A percentile compares a stretch with the other conserved stretches of the same genome.
These are phyloP conservation scores for Malassezia furfur DNA, from an alignment of 1,284 basidiomycete genomes.

Conservation along the genomic window DNA sequence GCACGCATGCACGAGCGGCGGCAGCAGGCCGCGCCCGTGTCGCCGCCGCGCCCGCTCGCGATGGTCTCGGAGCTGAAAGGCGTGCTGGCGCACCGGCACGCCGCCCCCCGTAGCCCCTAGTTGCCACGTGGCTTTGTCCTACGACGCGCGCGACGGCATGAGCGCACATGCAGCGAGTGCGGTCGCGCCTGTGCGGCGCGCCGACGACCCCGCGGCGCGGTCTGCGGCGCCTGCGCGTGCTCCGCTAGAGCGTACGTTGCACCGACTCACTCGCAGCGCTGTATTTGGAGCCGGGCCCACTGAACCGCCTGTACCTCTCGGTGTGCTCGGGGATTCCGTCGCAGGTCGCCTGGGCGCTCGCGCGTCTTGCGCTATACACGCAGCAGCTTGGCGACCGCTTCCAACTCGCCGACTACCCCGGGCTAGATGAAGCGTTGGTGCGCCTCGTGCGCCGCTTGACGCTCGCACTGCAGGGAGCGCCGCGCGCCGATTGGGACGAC, in stretches of 20 bases:
- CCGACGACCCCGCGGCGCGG: not conserved
- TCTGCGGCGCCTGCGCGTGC: not conserved
- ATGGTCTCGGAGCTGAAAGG: constrained; percentile 14
- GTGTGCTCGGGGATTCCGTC: constrained; percentile 37
- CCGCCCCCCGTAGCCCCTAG: not conserved
- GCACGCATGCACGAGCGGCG: constrained; percentile 3
- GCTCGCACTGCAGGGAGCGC: constrained; percentile 25
- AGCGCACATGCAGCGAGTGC: not conserved
- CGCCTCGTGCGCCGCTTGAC: constrained; percentile 26
- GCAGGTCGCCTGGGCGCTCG: constrained; percentile 44
- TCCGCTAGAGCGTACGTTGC: constrained; percentile 16
- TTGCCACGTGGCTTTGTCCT: constrained; percentile 4
- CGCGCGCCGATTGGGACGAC: constrained; percentile 24
- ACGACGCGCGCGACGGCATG: constrained; percentile 1
- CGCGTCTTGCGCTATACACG: constrained; percentile 26
- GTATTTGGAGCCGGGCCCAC: constrained; percentile 31
- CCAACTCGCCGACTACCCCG: constrained; percentile 28
- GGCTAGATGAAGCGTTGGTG: constrained; percentile 33
- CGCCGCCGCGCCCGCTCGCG: not conserved
- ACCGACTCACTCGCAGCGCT: constrained; percentile 20
- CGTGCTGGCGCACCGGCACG: constrained; percentile 8
- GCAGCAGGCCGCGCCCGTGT: not conserved
- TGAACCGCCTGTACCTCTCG: constrained; percentile 38
- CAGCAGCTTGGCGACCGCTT: constrained; percentile 18
- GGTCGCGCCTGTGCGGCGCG: not conserved